Evolutionary conservation across 371 early-diverging fungal species (phyloP).

Genomic region (Apophysomyces elegans): DNA sequence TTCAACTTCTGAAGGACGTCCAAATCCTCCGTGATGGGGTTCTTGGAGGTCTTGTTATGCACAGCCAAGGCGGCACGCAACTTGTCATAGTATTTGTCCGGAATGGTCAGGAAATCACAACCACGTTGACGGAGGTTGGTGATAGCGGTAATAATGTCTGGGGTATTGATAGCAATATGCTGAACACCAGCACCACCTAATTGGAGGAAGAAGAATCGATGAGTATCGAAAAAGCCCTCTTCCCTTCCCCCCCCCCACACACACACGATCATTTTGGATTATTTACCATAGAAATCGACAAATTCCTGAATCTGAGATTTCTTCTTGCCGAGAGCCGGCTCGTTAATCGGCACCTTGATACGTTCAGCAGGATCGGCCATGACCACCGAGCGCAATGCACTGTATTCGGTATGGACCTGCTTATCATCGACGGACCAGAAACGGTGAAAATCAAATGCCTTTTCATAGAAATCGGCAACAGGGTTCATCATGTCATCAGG

Average conservation of each 20-base stretch:
- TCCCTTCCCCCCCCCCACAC: background rate
- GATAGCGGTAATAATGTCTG: conserved; percentile 85
- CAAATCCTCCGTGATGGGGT: conserved; percentile 82
- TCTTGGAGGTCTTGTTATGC: conserved; percentile 60
- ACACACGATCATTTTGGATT: too few relatives aligned
- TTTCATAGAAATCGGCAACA: conserved; percentile 86
- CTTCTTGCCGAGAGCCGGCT: conserved; percentile 93
- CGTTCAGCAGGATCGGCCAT: conserved; percentile 93
- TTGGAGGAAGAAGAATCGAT: background rate
- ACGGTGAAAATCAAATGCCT: conserved; percentile 92
- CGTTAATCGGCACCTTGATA: conserved; percentile 98
- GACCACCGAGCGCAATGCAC: conserved; percentile 92
- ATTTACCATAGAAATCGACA: conserved; percentile 89
- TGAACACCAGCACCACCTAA: conserved; percentile 86
- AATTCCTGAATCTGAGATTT: conserved; percentile 98
- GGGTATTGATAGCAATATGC: conserved; percentile 94
- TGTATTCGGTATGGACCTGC: conserved; percentile 95
- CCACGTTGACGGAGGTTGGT: conserved; percentile 83
- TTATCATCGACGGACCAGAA: conserved; percentile 99
- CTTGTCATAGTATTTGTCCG: conserved; percentile 90
- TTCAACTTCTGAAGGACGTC: conserved; percentile 81
- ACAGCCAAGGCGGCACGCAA: conserved; percentile 70
- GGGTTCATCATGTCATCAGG: conserved; percentile 90
- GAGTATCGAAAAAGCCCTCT: background rate
- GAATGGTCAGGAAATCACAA: conserved; percentile 88